A percentile compares a stretch with the other conserved stretches of the same genome.
Conservation (phyloP, 192 early-diverging fungal species). For the Coemansia sp. region DNA sequence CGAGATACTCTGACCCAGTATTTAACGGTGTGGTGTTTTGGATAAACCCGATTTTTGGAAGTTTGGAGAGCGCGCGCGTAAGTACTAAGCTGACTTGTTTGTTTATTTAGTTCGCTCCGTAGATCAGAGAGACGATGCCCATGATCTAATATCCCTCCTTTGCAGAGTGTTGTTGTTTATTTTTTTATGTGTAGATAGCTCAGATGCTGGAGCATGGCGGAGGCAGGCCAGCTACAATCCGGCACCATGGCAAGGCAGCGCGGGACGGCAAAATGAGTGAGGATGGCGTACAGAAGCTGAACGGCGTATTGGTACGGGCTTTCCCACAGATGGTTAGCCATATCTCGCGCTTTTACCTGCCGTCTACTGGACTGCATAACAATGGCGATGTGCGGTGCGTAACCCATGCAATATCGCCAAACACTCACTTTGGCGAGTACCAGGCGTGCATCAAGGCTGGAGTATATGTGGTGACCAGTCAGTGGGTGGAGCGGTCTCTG, state of each 20-base stretch:
- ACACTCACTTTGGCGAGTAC: conserved; percentile 53
- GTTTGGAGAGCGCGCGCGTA: conserved; percentile 24
- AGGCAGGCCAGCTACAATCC: conserved; percentile 27
- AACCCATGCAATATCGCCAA: conserved; percentile 40
- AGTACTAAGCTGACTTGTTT: background rate
- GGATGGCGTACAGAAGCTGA: conserved; percentile 18
- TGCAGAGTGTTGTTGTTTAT: background rate
- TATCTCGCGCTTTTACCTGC: conserved; percentile 32
- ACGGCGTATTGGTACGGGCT: conserved; percentile 38
- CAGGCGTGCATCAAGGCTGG: conserved; percentile 26
- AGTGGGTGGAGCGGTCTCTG: conserved; percentile 45
- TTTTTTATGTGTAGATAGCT: conserved; percentile 18
- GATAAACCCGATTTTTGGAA: conserved; percentile 35
- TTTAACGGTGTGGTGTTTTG: conserved; percentile 46
- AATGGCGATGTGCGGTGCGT: conserved; percentile 6
- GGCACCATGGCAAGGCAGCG: conserved; percentile 13
- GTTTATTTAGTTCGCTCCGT: background rate
- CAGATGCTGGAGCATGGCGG: conserved; percentile 33
- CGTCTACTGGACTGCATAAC: background rate
- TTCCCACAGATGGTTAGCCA: conserved; percentile 46
- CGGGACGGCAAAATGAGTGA: background rate
- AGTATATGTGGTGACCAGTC: conserved; percentile 37
- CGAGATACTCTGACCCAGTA: conserved; percentile 22
- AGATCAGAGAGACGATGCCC: background rate
- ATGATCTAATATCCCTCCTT: background rate